Conservation (phyloP, 352 stramenopile species). For the Globisporangium nagaii region DNA sequence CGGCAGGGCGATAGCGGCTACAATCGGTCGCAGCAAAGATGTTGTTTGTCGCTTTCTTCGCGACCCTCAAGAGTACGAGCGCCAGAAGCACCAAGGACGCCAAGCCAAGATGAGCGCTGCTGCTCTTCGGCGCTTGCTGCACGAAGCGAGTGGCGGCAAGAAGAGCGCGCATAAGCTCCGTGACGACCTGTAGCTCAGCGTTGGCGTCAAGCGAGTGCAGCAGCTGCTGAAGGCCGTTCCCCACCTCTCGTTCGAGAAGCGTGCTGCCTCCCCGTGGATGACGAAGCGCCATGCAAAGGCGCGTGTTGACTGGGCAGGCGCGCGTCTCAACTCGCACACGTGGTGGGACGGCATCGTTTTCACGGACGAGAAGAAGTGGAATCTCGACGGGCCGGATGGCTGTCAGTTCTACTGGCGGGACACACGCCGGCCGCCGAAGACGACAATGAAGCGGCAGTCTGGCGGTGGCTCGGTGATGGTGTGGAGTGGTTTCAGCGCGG, state of each 20-base stretch:
- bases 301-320: neutral
- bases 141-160: neutral
- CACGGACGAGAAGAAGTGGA: slow-evolving; percentile 39
- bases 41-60: too few species aligned
- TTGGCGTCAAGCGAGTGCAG: neutral
- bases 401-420: slow-evolving; percentile 27
- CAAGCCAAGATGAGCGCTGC: neutral
- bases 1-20: neutral
- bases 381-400: slow-evolving; percentile 29
- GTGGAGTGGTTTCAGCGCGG: neutral
- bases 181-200: neutral
- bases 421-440: neutral
- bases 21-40: neutral
- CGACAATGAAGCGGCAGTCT: neutral
- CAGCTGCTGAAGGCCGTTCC: neutral
- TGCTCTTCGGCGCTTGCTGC: neutral
- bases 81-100: neutral
- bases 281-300: neutral
- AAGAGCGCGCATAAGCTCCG: neutral
- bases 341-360: slow-evolving; percentile 27
- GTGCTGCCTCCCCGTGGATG: neutral
- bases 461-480: slow-evolving; percentile 1
- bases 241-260: neutral
- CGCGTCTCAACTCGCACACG: neutral
- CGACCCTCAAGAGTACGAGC: neutral